These are phyloP conservation scores for Colletotrichum viniferum DNA, from an alignment of 2,329 filamentous ascomycete species.

Conservation along the genomic window DNA sequence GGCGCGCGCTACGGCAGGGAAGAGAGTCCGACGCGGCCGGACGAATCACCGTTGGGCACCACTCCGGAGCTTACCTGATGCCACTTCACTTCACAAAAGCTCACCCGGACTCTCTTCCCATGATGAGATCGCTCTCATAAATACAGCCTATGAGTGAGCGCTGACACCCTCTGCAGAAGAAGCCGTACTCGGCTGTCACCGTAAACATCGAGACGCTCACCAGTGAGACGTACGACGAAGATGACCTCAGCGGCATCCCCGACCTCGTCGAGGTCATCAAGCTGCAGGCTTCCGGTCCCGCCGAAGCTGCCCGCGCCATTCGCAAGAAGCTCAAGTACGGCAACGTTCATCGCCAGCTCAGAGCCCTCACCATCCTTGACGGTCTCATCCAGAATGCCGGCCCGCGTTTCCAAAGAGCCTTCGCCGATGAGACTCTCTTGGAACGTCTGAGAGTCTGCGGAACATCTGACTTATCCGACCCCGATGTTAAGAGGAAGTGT, in stretches of 20 bases:
- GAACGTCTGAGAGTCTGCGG: conserved; percentile 90
- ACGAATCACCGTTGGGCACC: neutral
- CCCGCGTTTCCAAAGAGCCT: conserved; percentile 81
- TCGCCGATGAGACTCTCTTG: conserved; percentile 88
- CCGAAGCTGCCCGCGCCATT: conserved; percentile 88
- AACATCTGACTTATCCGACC: conserved; percentile 83
- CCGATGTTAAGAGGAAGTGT: conserved; percentile 86
- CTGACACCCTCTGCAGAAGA: conserved; percentile 40
- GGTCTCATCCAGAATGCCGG: conserved; percentile 95
- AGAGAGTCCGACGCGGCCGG: neutral
- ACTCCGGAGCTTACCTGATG: neutral
- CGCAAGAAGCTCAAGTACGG: conserved; percentile 99
- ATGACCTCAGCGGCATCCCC: conserved; percentile 89
- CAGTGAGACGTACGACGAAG: conserved; percentile 85
- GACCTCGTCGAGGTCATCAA: conserved; percentile 94
- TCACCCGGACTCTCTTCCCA: neutral
- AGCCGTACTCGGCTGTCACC: conserved; percentile 92
- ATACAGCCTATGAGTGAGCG: neutral
- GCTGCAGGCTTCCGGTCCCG: conserved; percentile 83
- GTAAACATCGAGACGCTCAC: conserved; percentile 92
- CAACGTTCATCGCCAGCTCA: conserved; percentile 87
- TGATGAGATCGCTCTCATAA: neutral
- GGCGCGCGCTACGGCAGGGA: neutral
- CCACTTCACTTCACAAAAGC: too few species aligned
- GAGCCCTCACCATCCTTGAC: conserved; percentile 87